Base-by-base conservation (phyloP, 768 basidiomycete species). In the Suillus decipiens region DNA sequence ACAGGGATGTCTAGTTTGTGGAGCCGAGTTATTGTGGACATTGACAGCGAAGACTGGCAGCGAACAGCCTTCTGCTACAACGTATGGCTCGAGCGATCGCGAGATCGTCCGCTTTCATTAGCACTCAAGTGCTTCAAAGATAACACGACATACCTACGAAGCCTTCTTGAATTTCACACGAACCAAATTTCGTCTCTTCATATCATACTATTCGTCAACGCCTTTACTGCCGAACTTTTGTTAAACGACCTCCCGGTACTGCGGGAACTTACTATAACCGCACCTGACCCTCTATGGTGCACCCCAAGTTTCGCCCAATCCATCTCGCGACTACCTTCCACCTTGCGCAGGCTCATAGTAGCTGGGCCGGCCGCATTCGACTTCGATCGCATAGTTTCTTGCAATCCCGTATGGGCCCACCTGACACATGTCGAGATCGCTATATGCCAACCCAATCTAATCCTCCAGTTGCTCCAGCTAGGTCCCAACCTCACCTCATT, bases 401-500 rank as follows among this genome's bases (percentile, higher is more conserved):
- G 31, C 31, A 33, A 53, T 33, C 51, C 51, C 31, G 31, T 53
- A 1, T 53, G 51, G 51, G 51, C 51, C 31, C 51, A 53, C 17
- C 10, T 53, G 31, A 53, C 51, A 19, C 51, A 53, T 33, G 5
- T 53, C 51, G 51, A 53, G 51, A 51, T 51, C 50, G 17, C 50
- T 11, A 31, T 51, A 11, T 19, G 51, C 6, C 51, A 33, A 33
- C 51, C 51, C 31, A 53, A 33, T 33, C 31, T 56, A 24, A 53
- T 53, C 31, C 17, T 33, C 31, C 51, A 53, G 31, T 33, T 53
- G 17, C 55, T 56, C 15, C 22, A 28, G 37, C 37, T 56, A 5
- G 55, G 37, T 39, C 53, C 34, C 34, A 54, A 22, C 17, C 34
- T 54, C 53, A 22, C 37, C 37, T 56, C 37, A 15, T 10, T 56